phyloP scores from a whole-genome alignment of 805 yeast species.

The Metschnikowia reukaufii region DNA sequence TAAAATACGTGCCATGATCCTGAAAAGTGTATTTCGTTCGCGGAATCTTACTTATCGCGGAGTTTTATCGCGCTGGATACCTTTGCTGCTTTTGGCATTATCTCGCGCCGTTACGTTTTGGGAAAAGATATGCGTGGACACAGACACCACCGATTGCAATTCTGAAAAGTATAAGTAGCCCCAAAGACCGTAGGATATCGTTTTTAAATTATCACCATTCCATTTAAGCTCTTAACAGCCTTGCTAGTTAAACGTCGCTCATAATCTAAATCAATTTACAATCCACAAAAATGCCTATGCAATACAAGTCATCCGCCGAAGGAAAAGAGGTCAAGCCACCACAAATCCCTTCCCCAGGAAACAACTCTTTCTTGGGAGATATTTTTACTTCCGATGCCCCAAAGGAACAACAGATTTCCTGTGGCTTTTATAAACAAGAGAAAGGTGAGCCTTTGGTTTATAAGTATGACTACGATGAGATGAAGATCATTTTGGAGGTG shows the following conservation, averaged over 20 bases:
- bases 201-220: neutral
- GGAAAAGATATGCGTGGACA: constrained; percentile 11
- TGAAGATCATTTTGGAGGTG: constrained; percentile 67
- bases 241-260: constrained; percentile 5
- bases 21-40: neutral
- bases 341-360: constrained; percentile 61
- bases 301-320: constrained; percentile 52
- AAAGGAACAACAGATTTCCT: constrained; percentile 56
- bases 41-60: constrained; percentile 1
- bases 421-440: constrained; percentile 72
- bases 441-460: constrained; percentile 69
- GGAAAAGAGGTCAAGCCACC: constrained; percentile 57
- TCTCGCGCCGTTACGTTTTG: constrained; percentile 3
- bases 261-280: neutral
- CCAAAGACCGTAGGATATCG: neutral
- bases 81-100: constrained; percentile 3
- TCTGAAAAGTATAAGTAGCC: constrained; percentile 4
- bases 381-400: constrained; percentile 61
- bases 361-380: constrained; percentile 70
- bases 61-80: neutral
- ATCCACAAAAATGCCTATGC: constrained; percentile 50
- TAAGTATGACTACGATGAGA: constrained; percentile 63
- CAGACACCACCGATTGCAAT: constrained; percentile 4
- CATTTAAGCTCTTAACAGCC: neutral
- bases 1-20: no score